Evolutionary conservation across 164 flowering plant species (phyloP).

Genomic region (Liquidambar formosana): DNA sequence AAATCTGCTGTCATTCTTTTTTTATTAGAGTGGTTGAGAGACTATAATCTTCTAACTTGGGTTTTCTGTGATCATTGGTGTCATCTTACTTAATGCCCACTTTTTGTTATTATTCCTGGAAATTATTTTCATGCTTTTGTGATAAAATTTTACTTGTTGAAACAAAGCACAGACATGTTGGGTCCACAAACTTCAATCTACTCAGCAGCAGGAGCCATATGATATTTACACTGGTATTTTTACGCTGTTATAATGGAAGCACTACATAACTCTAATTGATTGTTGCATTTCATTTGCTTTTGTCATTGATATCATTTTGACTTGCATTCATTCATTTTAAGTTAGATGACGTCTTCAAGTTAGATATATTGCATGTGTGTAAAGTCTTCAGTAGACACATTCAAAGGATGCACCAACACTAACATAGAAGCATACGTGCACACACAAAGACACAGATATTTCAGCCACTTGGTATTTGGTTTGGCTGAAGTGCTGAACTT

Average conservation of each 20-base stretch:
- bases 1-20: neutral
- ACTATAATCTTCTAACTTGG: neutral
- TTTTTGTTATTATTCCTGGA: neutral
- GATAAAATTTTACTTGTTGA: constrained; percentile 21
- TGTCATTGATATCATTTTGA: neutral
- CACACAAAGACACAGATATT: too few relatives aligned
- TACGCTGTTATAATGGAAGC: constrained; percentile 1
- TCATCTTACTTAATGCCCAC: neutral
- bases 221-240: constrained; percentile 88
- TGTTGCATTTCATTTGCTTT: constrained; percentile 2
- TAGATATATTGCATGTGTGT: too few relatives aligned
- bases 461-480: too few relatives aligned
- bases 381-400: too few relatives aligned
- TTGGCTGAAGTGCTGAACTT: too few relatives aligned
- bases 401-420: too few relatives aligned
- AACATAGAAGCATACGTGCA: too few relatives aligned
- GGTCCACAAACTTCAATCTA: constrained; percentile 94
- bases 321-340: too few relatives aligned
- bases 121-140: neutral
- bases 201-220: constrained; percentile 99
- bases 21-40: neutral
- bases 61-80: neutral
- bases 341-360: neutral
- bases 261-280: neutral
- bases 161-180: constrained; percentile 98